Evolutionary conservation across 2,329 filamentous ascomycete genomes (phyloP).

Genomic region (Orbilia oligospora): DNA sequence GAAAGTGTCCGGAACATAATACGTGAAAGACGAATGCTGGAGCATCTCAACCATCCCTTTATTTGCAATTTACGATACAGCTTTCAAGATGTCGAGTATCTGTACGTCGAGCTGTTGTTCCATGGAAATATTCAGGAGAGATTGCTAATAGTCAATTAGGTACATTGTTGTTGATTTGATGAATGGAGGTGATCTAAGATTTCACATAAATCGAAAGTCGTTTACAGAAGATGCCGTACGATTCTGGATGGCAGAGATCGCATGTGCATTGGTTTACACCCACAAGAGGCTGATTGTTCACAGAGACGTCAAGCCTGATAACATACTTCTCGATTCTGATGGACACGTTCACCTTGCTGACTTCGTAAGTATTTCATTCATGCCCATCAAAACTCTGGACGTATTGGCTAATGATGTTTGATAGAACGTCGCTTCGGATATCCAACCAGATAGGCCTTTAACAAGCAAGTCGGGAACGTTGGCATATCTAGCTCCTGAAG

Average conservation of each 20-base stretch:
- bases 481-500: constrained; percentile 94
- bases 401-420: constrained; percentile 65
- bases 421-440: constrained; percentile 96
- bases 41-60: constrained; percentile 97
- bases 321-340: constrained; percentile 87
- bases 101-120: constrained; percentile 74
- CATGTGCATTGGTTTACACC: constrained; percentile 89
- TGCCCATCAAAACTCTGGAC: neutral
- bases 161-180: constrained; percentile 98
- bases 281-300: constrained; percentile 90
- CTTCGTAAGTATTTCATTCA: constrained; percentile 77
- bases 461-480: constrained; percentile 97
- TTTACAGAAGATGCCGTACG: constrained; percentile 97
- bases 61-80: constrained; percentile 98
- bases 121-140: neutral
- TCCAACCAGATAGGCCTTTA: constrained; percentile 82
- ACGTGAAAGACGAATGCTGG: constrained; percentile 95
- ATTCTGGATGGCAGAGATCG: constrained; percentile 96
- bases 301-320: constrained; percentile 92
- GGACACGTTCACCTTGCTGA: constrained; percentile 97
- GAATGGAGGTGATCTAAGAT: constrained; percentile 95
- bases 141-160: constrained; percentile 68
- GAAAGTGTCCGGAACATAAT: constrained; percentile 99
- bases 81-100: constrained; percentile 99
- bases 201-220: constrained; percentile 97